A percentile compares a stretch with the other conserved stretches of the same genome.
Evolutionary conservation across 345 rosid genomes (phyloP).

Genomic region (Atalantia buxifolia): DNA sequence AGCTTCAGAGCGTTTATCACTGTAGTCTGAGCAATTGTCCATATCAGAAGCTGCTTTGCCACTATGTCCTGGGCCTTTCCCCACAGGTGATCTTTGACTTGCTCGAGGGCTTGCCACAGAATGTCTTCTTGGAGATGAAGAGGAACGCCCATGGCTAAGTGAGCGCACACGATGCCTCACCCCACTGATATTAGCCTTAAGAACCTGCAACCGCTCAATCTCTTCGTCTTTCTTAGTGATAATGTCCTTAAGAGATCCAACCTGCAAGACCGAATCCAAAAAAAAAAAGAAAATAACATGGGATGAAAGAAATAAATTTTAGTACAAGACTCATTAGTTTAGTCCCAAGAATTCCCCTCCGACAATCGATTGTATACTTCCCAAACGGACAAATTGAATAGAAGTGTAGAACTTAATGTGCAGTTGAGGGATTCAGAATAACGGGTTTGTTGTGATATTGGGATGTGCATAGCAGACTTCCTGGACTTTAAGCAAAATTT

Average conservation of each 20-base stretch:
- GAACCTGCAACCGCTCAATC: slow-evolving; percentile 58
- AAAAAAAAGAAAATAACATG: not conserved
- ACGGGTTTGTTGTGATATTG: not conserved
- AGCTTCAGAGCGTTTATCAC: slow-evolving; percentile 72
- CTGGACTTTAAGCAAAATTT: not conserved
- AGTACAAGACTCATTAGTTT: not conserved
- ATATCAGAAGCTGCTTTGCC: slow-evolving; percentile 55
- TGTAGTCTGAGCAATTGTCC: slow-evolving; percentile 57
- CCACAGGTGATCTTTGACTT: slow-evolving; percentile 28
- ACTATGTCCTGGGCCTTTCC: slow-evolving; percentile 34
- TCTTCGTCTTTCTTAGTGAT: slow-evolving; percentile 77
- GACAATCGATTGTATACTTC: not conserved
- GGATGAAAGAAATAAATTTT: not conserved
- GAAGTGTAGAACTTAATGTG: not conserved
- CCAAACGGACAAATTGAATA: not conserved
- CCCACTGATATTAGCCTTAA: slow-evolving; percentile 40
- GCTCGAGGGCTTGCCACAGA: slow-evolving; percentile 48
- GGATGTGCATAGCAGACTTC: not conserved
- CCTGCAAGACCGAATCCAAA: slow-evolving; percentile 41
- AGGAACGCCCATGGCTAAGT: slow-evolving; percentile 49
- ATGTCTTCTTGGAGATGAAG: slow-evolving; percentile 76
- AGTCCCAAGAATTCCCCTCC: not conserved
- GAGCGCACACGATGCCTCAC: slow-evolving; percentile 44
- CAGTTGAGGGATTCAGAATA: not conserved
- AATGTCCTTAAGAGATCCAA: slow-evolving; percentile 65